These are phyloP conservation scores for Nepenthes gracilis DNA, from an alignment of 148 eudicot species.

Conservation along the genomic window DNA sequence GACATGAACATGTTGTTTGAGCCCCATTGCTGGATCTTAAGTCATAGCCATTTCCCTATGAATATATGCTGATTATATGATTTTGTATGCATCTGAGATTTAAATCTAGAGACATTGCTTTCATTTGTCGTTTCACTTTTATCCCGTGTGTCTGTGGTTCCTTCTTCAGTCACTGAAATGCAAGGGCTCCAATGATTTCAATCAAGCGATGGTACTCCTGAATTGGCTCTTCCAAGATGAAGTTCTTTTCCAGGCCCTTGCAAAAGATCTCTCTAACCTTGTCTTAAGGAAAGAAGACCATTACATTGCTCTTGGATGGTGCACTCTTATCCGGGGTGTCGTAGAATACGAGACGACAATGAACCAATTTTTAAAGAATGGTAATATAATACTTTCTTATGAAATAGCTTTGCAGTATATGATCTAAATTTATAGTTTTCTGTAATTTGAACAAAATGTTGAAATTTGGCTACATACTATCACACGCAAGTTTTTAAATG, in stretches of 20 bases:
- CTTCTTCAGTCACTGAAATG: constrained; percentile 28
- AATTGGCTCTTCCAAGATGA: constrained; percentile 81
- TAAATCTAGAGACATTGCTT: neutral
- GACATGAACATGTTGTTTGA: neutral
- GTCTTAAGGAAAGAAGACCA: constrained; percentile 52
- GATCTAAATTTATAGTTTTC: no score
- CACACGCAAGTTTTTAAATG: no score
- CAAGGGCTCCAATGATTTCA: constrained; percentile 35
- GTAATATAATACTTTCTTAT: constrained; percentile 17
- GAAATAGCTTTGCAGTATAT: no score
- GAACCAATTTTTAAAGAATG: constrained; percentile 24
- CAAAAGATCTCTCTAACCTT: constrained; percentile 34
- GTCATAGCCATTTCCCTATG: no score
- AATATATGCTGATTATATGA: no score
- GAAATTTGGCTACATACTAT: no score
- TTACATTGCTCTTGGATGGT: constrained; percentile 72
- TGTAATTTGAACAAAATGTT: no score
- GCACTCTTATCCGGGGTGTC: constrained; percentile 49
- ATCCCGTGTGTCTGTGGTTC: neutral
- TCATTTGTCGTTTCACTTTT: constrained; percentile 4
- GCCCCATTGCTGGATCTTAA: no score
- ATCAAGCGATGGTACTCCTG: constrained; percentile 47
- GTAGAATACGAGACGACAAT: constrained; percentile 39
- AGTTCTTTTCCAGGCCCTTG: constrained; percentile 34
- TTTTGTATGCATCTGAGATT: neutral